Evolutionary conservation across 345 rosid genomes (phyloP).

Genomic region (Lumnitzera racemosa): DNA sequence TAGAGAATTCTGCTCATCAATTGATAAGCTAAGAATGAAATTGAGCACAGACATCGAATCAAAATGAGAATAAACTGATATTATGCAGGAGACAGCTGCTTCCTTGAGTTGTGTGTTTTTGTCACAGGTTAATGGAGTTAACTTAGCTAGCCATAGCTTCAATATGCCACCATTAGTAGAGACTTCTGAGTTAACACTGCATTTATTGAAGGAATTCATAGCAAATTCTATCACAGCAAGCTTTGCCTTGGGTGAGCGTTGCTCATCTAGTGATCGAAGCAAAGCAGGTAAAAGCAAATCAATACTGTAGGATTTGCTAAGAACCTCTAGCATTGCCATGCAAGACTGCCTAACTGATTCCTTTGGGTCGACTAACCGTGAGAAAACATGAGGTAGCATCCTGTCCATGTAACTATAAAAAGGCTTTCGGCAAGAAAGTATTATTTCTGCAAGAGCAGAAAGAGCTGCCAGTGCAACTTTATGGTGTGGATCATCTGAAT

Average conservation of each 20-base stretch:
- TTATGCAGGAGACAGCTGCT: slow-evolving; percentile 85
- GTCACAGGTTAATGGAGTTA: slow-evolving; percentile 76
- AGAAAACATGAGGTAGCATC: slow-evolving; percentile 92
- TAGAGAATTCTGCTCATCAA: slow-evolving; percentile 93
- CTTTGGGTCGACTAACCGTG: slow-evolving; percentile 92
- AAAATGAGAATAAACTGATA: slow-evolving; percentile 83
- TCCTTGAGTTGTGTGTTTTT: slow-evolving; percentile 94
- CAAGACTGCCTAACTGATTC: slow-evolving; percentile 95
- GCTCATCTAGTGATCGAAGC: slow-evolving; percentile 97
- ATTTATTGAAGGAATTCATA: slow-evolving; percentile 78
- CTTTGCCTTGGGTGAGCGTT: slow-evolving; percentile 96
- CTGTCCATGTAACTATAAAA: slow-evolving; percentile 98
- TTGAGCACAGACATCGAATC: slow-evolving; percentile 85
- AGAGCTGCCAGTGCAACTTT: slow-evolving; percentile 99
- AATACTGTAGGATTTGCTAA: slow-evolving; percentile 79
- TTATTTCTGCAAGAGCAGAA: slow-evolving; percentile 90
- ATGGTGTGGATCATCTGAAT: slow-evolving; percentile 98
- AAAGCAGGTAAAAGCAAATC: slow-evolving; percentile 91
- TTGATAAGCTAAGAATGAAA: slow-evolving; percentile 87
- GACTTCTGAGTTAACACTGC: slow-evolving; percentile 68
- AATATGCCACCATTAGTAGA: slow-evolving; percentile 77
- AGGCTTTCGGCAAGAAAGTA: slow-evolving; percentile 92
- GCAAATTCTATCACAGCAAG: slow-evolving; percentile 95
- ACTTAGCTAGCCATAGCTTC: slow-evolving; percentile 92
- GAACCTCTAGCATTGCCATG: slow-evolving; percentile 77